Conservation (phyloP, 2,329 filamentous ascomycete species). For the Hymenoscyphus occultus region DNA sequence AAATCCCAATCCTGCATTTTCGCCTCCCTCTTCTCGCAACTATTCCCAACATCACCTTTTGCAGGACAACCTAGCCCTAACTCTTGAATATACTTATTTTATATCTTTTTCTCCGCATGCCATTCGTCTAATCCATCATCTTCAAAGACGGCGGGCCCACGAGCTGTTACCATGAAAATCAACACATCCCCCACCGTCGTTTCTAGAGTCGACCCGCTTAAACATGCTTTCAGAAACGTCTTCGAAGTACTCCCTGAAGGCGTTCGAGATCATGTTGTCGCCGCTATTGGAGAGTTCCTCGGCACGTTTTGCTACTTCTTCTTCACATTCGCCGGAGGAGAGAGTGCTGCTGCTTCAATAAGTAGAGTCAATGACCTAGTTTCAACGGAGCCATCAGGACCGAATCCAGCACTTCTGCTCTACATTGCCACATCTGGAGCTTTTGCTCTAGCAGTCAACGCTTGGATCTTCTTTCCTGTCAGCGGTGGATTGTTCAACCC, state of each 20-base stretch:
- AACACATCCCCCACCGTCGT: slow-evolving; percentile 6
- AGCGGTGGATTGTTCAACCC: slow-evolving; percentile 52
- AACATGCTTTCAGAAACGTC: slow-evolving; percentile 10
- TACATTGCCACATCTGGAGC: slow-evolving; percentile 34
- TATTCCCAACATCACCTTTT: not conserved
- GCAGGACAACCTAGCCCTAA: not conserved
- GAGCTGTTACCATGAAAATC: slow-evolving; percentile 13
- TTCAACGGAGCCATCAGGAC: slow-evolving; percentile 16
- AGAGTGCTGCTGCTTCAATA: slow-evolving; percentile 31
- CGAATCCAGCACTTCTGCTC: slow-evolving; percentile 24
- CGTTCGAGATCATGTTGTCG: slow-evolving; percentile 45
- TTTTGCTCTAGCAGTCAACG: slow-evolving; percentile 45
- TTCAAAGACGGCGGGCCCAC: not conserved
- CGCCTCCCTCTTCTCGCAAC: not conserved
- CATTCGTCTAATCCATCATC: not conserved
- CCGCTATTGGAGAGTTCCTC: slow-evolving; percentile 48
- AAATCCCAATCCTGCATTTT: not conserved
- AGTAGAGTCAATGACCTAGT: slow-evolving; percentile 34
- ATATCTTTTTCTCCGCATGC: not conserved
- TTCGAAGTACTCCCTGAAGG: slow-evolving; percentile 11
- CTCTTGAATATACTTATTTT: not conserved
- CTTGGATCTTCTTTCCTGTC: slow-evolving; percentile 52
- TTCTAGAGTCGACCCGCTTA: slow-evolving; percentile 9
- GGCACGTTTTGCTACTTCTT: slow-evolving; percentile 44
- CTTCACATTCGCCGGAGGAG: slow-evolving; percentile 33